Percentiles rank a stretch among this genome's conserved stretches.
phyloP scores from a whole-genome alignment of 306 rosid genomes.

The Dicorynia guianensis region DNA sequence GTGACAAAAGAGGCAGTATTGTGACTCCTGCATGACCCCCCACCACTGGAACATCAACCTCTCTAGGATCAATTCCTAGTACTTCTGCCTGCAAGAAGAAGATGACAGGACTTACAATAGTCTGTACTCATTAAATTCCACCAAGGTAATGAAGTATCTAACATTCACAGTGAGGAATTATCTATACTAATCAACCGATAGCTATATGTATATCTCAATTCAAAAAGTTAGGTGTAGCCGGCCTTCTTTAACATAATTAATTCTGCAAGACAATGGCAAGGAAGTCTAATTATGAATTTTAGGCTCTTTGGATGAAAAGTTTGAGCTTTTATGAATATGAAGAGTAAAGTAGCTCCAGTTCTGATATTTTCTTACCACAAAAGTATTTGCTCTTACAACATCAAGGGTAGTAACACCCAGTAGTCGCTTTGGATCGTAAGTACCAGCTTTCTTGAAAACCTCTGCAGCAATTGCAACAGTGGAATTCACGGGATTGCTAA shows the following conservation, averaged over 20 bases:
- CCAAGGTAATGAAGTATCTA: not conserved
- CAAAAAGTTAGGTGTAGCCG: no score
- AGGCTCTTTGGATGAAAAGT: constrained; percentile 1
- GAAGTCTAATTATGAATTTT: constrained; percentile 15
- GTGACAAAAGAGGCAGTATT: constrained; percentile 93
- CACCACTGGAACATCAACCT: constrained; percentile 95
- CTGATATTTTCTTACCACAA: constrained; percentile 68
- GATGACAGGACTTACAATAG: constrained; percentile 11
- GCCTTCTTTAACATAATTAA: constrained; percentile 5
- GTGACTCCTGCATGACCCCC: constrained; percentile 98
- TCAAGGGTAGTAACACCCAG: constrained; percentile 93
- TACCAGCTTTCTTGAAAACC: constrained; percentile 94
- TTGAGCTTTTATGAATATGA: not conserved
- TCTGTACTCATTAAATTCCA: constrained; percentile 19
- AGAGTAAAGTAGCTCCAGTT: not conserved
- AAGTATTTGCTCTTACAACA: constrained; percentile 94
- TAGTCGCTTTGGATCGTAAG: constrained; percentile 88
- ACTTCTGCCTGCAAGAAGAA: constrained; percentile 81
- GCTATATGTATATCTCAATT: not conserved
- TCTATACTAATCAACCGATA: constrained; percentile 10
- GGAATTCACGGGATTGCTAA: constrained; percentile 97
- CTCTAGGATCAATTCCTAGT: constrained; percentile 89
- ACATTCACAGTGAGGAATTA: constrained; percentile 21
- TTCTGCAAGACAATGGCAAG: constrained; percentile 15
- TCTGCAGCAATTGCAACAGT: constrained; percentile 96